Evolutionary conservation across 768 basidiomycete genomes (phyloP), one percentile per base, ranked within the genome.

Genomic region (Tephrocybe sp.): DNA sequence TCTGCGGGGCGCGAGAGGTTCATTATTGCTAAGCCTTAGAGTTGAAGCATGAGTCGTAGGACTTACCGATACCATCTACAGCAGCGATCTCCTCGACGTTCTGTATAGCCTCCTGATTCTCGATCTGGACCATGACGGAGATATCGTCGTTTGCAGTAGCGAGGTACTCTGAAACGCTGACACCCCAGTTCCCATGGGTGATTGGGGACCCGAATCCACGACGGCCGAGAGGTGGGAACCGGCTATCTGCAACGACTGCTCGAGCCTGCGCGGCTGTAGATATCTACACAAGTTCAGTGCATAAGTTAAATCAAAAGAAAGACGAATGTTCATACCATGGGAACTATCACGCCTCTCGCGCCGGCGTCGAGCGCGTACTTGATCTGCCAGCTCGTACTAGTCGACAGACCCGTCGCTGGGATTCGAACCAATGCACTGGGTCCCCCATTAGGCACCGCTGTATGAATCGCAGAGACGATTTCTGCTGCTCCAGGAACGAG

Each of bases 361-460:
- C 86, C 86, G 0, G 81, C 79, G 58, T 87, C 86, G 25, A 87
- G 73, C 1, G 80, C 84, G 52, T 82, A 73, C 66, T 87, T 87
- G 66, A 87, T 85, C 63, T 86, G 84, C 84, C 84, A 86, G 47
- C 74, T 73, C 2, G 82, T 81, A 53, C 79, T 77, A 0, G 68
- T 67, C 22, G 74, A 77, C 28, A 73, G 60, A 0, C 83, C 85
- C 2, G 85, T 87, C 7, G 83, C 83, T 6, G 86, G 80, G 40
- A 87, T 78, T 22, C 86, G 66, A 5, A 87, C 79, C 31, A 87
- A 55, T 9, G 78, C 69, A 55, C 78, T 85, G 0, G 81, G 80
- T 1, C 73, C 75, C 1, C 75, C 76, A 25, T 58, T 55, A 2
- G 60, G 58, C 2, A 70, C 68, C 1, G 80, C 66, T 8, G 74